phyloP scores from a whole-genome alignment of 2,329 filamentous ascomycete genomes.

The Calonectria crousiana region DNA sequence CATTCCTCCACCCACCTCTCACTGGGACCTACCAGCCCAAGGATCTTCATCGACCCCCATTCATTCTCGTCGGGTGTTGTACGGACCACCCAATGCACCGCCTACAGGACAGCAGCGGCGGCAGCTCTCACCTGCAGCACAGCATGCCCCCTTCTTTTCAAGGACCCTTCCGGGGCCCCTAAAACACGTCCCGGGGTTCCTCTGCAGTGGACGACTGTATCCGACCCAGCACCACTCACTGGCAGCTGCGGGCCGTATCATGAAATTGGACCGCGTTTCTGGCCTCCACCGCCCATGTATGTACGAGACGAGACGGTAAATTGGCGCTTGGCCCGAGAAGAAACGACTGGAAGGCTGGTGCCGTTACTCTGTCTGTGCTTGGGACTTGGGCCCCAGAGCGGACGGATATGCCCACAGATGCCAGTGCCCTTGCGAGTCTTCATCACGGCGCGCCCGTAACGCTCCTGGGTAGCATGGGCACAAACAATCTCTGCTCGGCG shows the following conservation, averaged over 20 bases:
- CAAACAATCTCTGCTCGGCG: constrained; percentile 30
- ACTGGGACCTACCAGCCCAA: constrained; percentile 23
- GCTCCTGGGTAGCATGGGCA: constrained; percentile 29
- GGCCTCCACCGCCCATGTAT: constrained; percentile 22
- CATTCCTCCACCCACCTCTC: constrained; percentile 28
- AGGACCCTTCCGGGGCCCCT: constrained; percentile 2
- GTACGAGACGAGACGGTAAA: constrained; percentile 25
- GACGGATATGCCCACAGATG: constrained; percentile 38
- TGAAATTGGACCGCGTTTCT: constrained; percentile 23
- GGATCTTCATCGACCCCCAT: constrained; percentile 33
- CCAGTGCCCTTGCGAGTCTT: constrained; percentile 31
- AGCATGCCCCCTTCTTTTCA: not conserved
- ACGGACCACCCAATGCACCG: constrained; percentile 11
- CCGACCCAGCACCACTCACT: constrained; percentile 15
- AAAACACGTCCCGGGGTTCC: constrained; percentile 13
- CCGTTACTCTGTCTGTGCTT: constrained; percentile 1
- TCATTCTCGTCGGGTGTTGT: constrained; percentile 24
- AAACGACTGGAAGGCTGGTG: constrained; percentile 25
- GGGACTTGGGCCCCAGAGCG: constrained; percentile 18
- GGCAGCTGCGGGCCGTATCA: constrained; percentile 11
- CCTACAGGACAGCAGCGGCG: constrained; percentile 15
- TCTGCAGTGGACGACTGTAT: constrained; percentile 15
- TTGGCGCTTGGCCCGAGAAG: constrained; percentile 24
- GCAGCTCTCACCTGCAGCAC: constrained; percentile 23
- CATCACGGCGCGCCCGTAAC: constrained; percentile 33